These are phyloP conservation scores for Saprolegnia parasitica DNA, from an alignment of 352 stramenopile genomes.

Conservation along the genomic window DNA sequence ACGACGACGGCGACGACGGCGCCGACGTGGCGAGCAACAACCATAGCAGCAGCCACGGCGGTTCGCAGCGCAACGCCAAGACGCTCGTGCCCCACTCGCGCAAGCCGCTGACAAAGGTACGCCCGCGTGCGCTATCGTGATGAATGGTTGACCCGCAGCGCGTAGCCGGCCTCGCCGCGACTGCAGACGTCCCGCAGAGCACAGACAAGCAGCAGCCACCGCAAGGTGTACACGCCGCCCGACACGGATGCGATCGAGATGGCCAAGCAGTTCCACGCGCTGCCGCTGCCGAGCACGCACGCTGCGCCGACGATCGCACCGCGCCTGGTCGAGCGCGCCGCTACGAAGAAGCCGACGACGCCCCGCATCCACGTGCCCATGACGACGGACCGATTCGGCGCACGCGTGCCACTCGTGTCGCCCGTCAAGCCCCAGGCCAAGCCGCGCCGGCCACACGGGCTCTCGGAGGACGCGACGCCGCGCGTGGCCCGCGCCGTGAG, in stretches of 20 bases:
- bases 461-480: background rate
- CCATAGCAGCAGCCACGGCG: background rate
- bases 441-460: background rate
- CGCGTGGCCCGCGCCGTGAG: background rate
- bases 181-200: conserved; percentile 60
- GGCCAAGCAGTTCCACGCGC: conserved; percentile 69
- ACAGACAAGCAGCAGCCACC: conserved; percentile 41
- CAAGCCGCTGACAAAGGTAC: conserved; percentile 13
- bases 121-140: background rate
- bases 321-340: background rate
- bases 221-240: conserved; percentile 48
- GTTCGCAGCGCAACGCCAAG: background rate
- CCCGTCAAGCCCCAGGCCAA: background rate
- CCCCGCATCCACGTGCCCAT: background rate
- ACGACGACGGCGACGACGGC: background rate
- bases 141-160: background rate
- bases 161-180: conserved; percentile 37
- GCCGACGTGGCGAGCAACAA: background rate
- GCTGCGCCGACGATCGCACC: background rate
- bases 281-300: conserved; percentile 37
- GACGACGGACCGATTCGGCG: background rate
- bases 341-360: background rate
- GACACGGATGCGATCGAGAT: conserved; percentile 72
- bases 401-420: background rate
- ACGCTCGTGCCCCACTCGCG: background rate